phyloP scores from a whole-genome alignment of 352 stramenopile genomes.

The Phytopythium helicoides region DNA sequence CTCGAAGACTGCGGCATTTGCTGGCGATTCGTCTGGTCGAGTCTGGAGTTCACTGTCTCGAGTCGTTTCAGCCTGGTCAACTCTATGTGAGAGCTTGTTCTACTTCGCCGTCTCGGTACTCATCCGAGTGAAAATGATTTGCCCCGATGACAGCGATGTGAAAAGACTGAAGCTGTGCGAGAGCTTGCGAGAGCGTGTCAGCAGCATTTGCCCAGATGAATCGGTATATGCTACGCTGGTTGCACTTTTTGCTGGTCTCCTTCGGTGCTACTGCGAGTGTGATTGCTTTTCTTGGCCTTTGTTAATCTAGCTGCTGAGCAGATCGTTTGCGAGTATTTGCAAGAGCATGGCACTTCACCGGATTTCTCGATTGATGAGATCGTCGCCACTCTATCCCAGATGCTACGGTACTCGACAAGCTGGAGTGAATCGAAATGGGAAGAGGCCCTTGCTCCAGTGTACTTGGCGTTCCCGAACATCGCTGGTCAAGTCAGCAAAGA shows the following conservation, averaged over 20 bases:
- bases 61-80: too few species aligned
- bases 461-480: constrained; percentile 11
- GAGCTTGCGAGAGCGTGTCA: too few species aligned
- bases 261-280: constrained; percentile 13
- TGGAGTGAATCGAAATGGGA: constrained; percentile 9
- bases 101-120: too few species aligned
- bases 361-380: constrained; percentile 13
- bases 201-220: constrained; percentile 16
- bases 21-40: too few species aligned
- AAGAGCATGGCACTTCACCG: constrained; percentile 7
- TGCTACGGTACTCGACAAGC: constrained; percentile 10
- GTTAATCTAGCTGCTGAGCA: constrained; percentile 28
- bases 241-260: constrained; percentile 23
- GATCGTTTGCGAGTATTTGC: constrained; percentile 24
- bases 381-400: constrained; percentile 15
- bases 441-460: constrained; percentile 15
- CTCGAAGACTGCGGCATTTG: too few species aligned
- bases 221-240: constrained; percentile 27
- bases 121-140: too few species aligned
- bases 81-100: too few species aligned
- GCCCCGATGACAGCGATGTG: too few species aligned
- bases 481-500: too few species aligned
- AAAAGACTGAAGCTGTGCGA: too few species aligned
- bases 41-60: too few species aligned
- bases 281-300: constrained; percentile 14